Percentiles rank a stretch among this genome's conserved stretches.
Evolutionary conservation across 352 stramenopile genomes (phyloP).

Genomic region (Pythium rishiriense): DNA sequence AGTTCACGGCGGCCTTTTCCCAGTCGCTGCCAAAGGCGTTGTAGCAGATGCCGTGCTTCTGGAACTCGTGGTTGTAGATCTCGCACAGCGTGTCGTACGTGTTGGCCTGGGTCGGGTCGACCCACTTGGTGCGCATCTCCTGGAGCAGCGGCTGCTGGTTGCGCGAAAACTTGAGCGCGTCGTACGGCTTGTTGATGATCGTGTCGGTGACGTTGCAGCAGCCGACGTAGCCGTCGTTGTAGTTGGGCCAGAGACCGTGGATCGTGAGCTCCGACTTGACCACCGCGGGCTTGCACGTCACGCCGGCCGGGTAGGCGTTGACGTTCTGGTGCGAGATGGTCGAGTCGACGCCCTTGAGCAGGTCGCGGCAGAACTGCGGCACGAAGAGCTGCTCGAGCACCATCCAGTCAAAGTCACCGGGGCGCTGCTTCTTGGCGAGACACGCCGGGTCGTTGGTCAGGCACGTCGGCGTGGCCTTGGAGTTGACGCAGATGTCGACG

Average conservation of each 20-base stretch:
- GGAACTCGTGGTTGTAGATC: constrained; percentile 85
- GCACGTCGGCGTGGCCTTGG: constrained; percentile 58
- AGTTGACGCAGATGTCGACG: constrained; percentile 73
- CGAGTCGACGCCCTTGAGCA: constrained; percentile 67
- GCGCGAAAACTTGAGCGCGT: constrained; percentile 42
- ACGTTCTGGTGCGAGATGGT: constrained; percentile 84
- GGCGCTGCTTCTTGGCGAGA: constrained; percentile 58
- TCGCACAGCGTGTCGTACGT: constrained; percentile 68
- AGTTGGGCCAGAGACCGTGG: constrained; percentile 80
- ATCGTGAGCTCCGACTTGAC: constrained; percentile 65
- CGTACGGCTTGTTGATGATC: constrained; percentile 60
- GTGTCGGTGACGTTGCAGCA: constrained; percentile 72
- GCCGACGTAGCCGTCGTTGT: constrained; percentile 68
- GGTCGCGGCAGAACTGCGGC: constrained; percentile 79
- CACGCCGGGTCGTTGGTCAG: constrained; percentile 51
- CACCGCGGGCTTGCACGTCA: constrained; percentile 41
- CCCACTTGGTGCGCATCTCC: constrained; percentile 63
- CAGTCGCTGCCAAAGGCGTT: constrained; percentile 52
- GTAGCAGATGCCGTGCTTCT: constrained; percentile 84
- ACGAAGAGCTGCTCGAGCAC: constrained; percentile 81
- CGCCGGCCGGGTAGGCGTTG: constrained; percentile 51
- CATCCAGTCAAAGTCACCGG: constrained; percentile 76
- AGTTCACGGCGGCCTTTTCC: constrained; percentile 50
- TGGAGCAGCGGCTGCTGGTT: constrained; percentile 49
- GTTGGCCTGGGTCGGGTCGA: constrained; percentile 56